Conservation (phyloP, 768 basidiomycete genomes). For the Boletus pseudopeckii region DNA sequence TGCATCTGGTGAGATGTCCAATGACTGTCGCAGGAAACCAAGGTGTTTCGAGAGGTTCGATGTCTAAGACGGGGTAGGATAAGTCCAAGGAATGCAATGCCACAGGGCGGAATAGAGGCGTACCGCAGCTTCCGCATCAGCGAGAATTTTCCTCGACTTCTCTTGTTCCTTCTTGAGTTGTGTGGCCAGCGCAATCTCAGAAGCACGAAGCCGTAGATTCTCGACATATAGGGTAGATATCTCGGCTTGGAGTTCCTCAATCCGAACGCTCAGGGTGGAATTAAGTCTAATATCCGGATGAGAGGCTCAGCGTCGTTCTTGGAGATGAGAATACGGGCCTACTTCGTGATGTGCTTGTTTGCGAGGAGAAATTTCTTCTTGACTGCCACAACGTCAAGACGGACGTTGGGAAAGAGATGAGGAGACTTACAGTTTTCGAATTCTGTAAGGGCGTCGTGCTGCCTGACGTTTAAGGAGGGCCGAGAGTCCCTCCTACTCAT, state of each 20-base stretch:
- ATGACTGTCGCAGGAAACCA: slow-evolving; percentile 58
- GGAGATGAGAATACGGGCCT: slow-evolving; percentile 21
- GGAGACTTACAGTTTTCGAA: slow-evolving; percentile 73
- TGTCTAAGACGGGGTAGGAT: slow-evolving; percentile 37
- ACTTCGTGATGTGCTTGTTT: slow-evolving; percentile 93
- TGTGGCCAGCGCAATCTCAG: slow-evolving; percentile 69
- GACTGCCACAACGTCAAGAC: slow-evolving; percentile 48
- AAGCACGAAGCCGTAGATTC: slow-evolving; percentile 77
- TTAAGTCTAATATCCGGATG: slow-evolving; percentile 54
- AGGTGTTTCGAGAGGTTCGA: slow-evolving; percentile 64
- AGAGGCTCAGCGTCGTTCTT: slow-evolving; percentile 8
- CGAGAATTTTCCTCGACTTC: slow-evolving; percentile 67
- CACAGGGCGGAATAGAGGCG: slow-evolving; percentile 28
- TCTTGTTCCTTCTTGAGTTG: slow-evolving; percentile 81
- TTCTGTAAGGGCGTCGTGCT: slow-evolving; percentile 78
- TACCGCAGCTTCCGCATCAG: slow-evolving; percentile 75
- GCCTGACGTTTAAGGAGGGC: slow-evolving; percentile 56
- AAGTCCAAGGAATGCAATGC: slow-evolving; percentile 9
- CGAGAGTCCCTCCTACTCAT: slow-evolving; percentile 36
- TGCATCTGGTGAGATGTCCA: slow-evolving; percentile 39
- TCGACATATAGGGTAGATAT: slow-evolving; percentile 80
- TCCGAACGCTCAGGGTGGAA: slow-evolving; percentile 77
- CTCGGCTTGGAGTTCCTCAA: slow-evolving; percentile 81
- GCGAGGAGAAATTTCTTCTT: slow-evolving; percentile 91
- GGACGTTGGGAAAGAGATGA: background rate